Conservation (phyloP, 2,329 filamentous ascomycete species). For the Monilinia polystroma region DNA sequence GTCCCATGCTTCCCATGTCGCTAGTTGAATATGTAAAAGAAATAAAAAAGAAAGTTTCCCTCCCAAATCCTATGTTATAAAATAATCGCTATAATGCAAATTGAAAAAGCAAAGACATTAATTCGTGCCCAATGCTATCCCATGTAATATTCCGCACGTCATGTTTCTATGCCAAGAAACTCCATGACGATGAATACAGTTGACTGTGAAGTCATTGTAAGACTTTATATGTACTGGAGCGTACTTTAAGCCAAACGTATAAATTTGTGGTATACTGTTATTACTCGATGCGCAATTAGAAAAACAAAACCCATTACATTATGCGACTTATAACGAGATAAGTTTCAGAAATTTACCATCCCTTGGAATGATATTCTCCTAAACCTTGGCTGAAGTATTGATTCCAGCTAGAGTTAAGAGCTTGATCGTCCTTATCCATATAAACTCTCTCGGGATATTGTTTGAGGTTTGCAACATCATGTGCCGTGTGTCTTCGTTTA, state of each 20-base stretch:
- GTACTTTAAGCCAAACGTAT: conserved; percentile 35
- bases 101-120: conserved; percentile 35
- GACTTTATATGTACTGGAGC: conserved; percentile 31
- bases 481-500: conserved; percentile 85
- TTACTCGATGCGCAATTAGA: conserved; percentile 30
- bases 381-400: conserved; percentile 81
- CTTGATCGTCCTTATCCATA: conserved; percentile 55
- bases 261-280: conserved; percentile 26
- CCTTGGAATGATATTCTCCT: conserved; percentile 79
- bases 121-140: conserved; percentile 29
- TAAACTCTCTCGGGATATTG: conserved; percentile 70
- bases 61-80: conserved; percentile 16
- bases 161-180: conserved; percentile 35
- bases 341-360: conserved; percentile 60
- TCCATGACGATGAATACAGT: conserved; percentile 37
- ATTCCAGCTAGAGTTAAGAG: conserved; percentile 73
- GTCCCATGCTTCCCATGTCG: conserved; percentile 6
- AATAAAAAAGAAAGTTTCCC: conserved; percentile 11
- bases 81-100: conserved; percentile 28
- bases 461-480: conserved; percentile 85
- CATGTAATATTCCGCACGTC: conserved; percentile 28
- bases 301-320: conserved; percentile 30
- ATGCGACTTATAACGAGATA: conserved; percentile 31
- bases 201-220: conserved; percentile 39
- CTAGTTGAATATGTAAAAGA: conserved; percentile 21